Evolutionary conservation across 2,329 filamentous ascomycete genomes (phyloP).

Genomic region (Septoria linicola): DNA sequence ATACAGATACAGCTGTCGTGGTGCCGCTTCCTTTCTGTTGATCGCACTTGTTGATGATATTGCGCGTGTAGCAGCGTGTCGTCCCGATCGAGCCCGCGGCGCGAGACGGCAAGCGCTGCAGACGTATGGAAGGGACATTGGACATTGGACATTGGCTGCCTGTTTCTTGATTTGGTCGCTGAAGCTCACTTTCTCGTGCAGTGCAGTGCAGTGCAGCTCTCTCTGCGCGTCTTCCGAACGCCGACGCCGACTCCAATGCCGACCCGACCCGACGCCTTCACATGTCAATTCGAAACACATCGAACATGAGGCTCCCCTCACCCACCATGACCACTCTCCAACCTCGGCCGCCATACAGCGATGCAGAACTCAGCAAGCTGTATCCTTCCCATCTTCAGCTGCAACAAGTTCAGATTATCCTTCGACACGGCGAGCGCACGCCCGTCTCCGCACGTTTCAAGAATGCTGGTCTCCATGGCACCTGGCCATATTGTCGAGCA

Average conservation of each 20-base stretch:
- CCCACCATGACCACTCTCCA: conserved; percentile 71
- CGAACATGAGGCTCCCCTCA: too few species aligned
- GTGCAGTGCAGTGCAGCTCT: too few species aligned
- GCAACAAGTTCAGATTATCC: conserved; percentile 82
- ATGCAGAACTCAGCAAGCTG: conserved; percentile 74
- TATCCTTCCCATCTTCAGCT: conserved; percentile 80
- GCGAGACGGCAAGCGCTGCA: conserved; percentile 12
- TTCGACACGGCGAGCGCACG: conserved; percentile 61
- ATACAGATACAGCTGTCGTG: neutral
- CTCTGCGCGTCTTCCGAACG: too few species aligned
- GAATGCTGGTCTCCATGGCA: conserved; percentile 53
- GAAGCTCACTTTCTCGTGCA: neutral
- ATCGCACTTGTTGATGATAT: neutral
- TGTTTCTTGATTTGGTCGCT: too few species aligned
- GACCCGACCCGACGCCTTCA: too few species aligned
- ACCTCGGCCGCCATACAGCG: conserved; percentile 73
- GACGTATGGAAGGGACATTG: conserved; percentile 14
- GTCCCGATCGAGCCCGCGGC: neutral
- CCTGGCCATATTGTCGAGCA: conserved; percentile 89
- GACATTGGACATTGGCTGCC: too few species aligned
- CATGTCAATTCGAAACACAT: too few species aligned
- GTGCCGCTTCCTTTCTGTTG: neutral
- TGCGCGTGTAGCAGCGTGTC: neutral
- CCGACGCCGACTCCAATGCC: too few species aligned
- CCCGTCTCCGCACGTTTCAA: conserved; percentile 86